Percentiles rank a stretch among this genome's conserved stretches.
These are phyloP conservation scores for Paramecium pentaurelia DNA, from an alignment of 73 alveolate genomes.

Conservation along the genomic window DNA sequence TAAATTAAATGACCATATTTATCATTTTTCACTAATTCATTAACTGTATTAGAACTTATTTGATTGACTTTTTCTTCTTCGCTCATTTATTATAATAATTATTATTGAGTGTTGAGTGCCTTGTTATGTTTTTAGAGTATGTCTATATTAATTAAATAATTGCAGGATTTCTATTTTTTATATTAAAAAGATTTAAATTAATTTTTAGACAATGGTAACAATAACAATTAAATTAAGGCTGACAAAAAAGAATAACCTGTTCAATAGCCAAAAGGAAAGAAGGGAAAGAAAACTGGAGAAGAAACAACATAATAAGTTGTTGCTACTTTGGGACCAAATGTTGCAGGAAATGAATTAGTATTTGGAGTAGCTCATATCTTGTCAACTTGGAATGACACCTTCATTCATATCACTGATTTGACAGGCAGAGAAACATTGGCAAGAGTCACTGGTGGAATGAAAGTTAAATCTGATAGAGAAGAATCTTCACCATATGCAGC, in stretches of 20 bases:
- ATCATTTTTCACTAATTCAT: not conserved
- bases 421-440: conserved; percentile 98
- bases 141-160: not conserved
- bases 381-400: conserved; percentile 98
- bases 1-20: not conserved
- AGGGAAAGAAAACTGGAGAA: conserved; percentile 26
- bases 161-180: conserved; percentile 33
- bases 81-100: not conserved
- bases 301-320: conserved; percentile 37
- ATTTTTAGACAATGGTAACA: conserved; percentile 28
- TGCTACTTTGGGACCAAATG: conserved; percentile 53
- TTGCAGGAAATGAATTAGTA: conserved; percentile 69
- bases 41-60: not conserved
- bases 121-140: not conserved
- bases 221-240: conserved; percentile 28
- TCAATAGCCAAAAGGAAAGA: not conserved
- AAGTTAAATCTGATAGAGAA: conserved; percentile 99
- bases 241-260: not conserved
- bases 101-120: not conserved
- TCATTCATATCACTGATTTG: conserved; percentile 98
- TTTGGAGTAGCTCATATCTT: conserved; percentile 97
- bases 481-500: conserved; percentile 99
- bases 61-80: not conserved
- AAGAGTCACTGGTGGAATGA: conserved; percentile 99
- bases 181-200: conserved; percentile 41